Evolutionary conservation across 805 yeast genomes (phyloP).

Genomic region (Starmerella asiatica): DNA sequence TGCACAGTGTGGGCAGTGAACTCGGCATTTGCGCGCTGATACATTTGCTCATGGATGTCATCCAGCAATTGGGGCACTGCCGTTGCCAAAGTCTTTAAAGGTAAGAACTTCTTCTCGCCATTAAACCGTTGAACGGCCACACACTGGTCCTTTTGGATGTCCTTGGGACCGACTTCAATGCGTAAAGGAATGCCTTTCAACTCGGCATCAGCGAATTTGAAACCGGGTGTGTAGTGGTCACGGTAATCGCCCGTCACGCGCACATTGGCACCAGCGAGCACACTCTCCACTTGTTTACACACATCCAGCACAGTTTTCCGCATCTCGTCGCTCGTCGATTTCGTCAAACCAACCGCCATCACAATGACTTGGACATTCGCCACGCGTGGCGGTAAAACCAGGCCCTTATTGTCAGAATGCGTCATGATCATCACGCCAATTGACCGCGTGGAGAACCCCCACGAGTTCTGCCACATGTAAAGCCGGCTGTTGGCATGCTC

Average conservation of each 20-base stretch:
- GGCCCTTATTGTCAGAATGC: constrained; percentile 96
- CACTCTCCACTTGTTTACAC: constrained; percentile 53
- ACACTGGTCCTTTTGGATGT: constrained; percentile 63
- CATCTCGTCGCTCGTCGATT: constrained; percentile 66
- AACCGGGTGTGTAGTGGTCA: constrained; percentile 92
- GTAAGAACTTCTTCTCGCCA: constrained; percentile 57
- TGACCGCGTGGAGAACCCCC: constrained; percentile 98
- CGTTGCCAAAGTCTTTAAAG: constrained; percentile 49
- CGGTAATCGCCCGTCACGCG: constrained; percentile 79
- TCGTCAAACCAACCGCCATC: constrained; percentile 89
- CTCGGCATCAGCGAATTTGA: constrained; percentile 97
- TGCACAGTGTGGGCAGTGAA: constrained; percentile 72
- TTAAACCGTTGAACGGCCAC: constrained; percentile 89
- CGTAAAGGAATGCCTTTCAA: constrained; percentile 91
- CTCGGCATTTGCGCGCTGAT: constrained; percentile 61
- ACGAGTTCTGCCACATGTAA: constrained; percentile 88
- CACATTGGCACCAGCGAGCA: constrained; percentile 47
- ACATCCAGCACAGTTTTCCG: constrained; percentile 56
- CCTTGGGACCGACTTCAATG: constrained; percentile 94
- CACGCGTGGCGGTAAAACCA: constrained; percentile 94
- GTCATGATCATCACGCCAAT: constrained; percentile 99
- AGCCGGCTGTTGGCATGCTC: constrained; percentile 82
- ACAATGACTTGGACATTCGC: constrained; percentile 85
- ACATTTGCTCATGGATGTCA: constrained; percentile 64
- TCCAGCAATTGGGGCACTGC: constrained; percentile 67